Conservation (phyloP, 2,329 filamentous ascomycete species). For the Verticillium tricorpus region DNA sequence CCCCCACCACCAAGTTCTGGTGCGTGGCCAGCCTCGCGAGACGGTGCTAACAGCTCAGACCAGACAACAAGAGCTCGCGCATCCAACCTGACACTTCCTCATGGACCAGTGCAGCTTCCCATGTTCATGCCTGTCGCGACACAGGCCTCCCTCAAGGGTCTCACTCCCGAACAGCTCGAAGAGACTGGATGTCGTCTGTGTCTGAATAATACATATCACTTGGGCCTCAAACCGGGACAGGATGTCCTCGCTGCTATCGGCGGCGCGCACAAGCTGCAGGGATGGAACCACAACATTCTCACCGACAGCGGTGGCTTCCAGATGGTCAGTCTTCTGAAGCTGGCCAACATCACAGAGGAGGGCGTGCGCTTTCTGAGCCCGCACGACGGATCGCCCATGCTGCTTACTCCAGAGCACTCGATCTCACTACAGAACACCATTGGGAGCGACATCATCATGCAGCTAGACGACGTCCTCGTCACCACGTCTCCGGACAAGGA, state of each 20-base stretch:
- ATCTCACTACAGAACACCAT: conserved; percentile 96
- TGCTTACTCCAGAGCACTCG: conserved; percentile 95
- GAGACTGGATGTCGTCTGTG: conserved; percentile 86
- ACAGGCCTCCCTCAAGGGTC: conserved; percentile 89
- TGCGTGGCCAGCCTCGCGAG: not conserved
- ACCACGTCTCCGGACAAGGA: conserved; percentile 87
- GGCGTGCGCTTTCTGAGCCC: conserved; percentile 95
- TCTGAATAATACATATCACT: conserved; percentile 96
- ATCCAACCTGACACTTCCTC: conserved; percentile 80
- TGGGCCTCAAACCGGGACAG: conserved; percentile 92
- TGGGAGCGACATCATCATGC: conserved; percentile 98
- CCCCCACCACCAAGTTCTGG: not conserved
- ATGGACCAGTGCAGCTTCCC: conserved; percentile 84
- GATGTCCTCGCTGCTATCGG: conserved; percentile 81
- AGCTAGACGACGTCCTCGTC: conserved; percentile 95
- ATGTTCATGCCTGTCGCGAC: conserved; percentile 99
- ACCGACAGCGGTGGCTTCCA: conserved; percentile 88
- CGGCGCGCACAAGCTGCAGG: conserved; percentile 89
- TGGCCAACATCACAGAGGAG: conserved; percentile 91
- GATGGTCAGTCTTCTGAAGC: conserved; percentile 93
- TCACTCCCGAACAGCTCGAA: conserved; percentile 89
- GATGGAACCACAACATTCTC: conserved; percentile 92
- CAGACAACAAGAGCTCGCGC: conserved; percentile 94
- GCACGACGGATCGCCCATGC: conserved; percentile 92
- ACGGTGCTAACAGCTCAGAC: conserved; percentile 3